These are phyloP conservation scores for Ustilago curta DNA, from an alignment of 1,284 basidiomycete genomes.

Conservation along the genomic window DNA sequence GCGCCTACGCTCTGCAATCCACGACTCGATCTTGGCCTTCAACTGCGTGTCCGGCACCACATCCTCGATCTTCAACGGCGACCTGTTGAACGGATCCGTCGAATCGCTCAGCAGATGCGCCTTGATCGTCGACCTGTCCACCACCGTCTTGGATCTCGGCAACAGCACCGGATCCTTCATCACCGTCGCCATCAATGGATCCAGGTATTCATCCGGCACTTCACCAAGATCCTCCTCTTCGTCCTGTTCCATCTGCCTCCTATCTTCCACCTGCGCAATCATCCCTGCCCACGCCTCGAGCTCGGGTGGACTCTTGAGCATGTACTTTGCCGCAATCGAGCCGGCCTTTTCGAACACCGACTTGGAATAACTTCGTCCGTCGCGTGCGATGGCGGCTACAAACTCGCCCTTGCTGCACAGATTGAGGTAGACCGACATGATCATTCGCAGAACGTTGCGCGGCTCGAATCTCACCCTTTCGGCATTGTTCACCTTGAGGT, in stretches of 20 bases:
- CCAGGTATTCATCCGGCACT: conserved; percentile 91
- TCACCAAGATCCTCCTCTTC: conserved; percentile 91
- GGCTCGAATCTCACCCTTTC: conserved; percentile 93
- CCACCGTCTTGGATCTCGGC: conserved; percentile 82
- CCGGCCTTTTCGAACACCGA: conserved; percentile 86
- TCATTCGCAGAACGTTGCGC: conserved; percentile 82
- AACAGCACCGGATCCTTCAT: conserved; percentile 96
- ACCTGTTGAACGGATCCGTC: conserved; percentile 73
- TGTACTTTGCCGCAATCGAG: conserved; percentile 76
- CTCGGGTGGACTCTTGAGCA: conserved; percentile 84
- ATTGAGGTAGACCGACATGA: conserved; percentile 92
- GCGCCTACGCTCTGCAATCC: conserved; percentile 52
- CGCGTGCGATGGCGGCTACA: conserved; percentile 87
- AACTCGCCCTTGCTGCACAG: conserved; percentile 84
- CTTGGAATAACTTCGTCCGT: conserved; percentile 90
- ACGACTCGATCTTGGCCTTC: conserved; percentile 59
- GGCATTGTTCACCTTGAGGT: conserved; percentile 86
- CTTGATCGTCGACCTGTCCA: conserved; percentile 95
- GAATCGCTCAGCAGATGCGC: conserved; percentile 90
- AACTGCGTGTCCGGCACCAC: conserved; percentile 63
- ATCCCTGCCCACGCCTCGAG: conserved; percentile 80
- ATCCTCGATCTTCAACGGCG: conserved; percentile 70
- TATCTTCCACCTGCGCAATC: conserved; percentile 85
- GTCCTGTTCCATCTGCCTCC: conserved; percentile 80
- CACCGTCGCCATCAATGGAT: conserved; percentile 90